Base-by-base conservation (phyloP, 768 basidiomycete genomes). In the Lepiota brunneoincarnata region DNA sequence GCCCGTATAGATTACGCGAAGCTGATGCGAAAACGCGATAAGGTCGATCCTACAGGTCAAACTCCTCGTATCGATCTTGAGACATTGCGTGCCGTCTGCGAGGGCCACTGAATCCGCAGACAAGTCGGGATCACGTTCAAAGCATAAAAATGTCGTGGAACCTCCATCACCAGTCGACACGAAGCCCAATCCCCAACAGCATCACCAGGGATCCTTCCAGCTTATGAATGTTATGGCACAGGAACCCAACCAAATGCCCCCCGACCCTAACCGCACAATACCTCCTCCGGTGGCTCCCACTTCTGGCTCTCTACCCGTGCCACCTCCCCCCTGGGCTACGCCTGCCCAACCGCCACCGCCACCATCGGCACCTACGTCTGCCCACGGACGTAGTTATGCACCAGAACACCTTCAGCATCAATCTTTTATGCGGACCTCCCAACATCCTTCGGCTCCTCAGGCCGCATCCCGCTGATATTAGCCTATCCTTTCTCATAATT, bases 21-120 rank as follows among this genome's bases (percentile, higher is more conserved):
- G 63, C 76, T 91, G 26, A 83, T 89, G 73, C 83, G 89, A 46
- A 90, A 91, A 63, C 78, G 84, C 40, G 87, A 89, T 43, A 90
- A 90, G 65, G 74, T 74, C 14, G 66, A 75, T 9, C 69, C 75
- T n/a, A 81, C 80, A 40, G 82, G 85, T 17, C 77, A 83, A 39
- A 65, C 68, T 3, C 76, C 76, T 24, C 78, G 74, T 28, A 89
- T 91, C 53, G 87, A 89, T 63, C 75, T 91, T 67, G 88, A 90
- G 58, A 89, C 81, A 39, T 72, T 91, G 44, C 84, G 89, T 10
- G 87, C 86, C 23, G n/a, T 90, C 85, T 41, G 80, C 84, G 1
- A 69, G 83, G n/a, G 82, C 83, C 4, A 78, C 79, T 10, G 81
- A 83, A 46, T 55, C 70, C 23, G 45, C 52, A 4, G 52, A 54